phyloP scores from a whole-genome alignment of 768 basidiomycete genomes.

The Russula sp. region DNA sequence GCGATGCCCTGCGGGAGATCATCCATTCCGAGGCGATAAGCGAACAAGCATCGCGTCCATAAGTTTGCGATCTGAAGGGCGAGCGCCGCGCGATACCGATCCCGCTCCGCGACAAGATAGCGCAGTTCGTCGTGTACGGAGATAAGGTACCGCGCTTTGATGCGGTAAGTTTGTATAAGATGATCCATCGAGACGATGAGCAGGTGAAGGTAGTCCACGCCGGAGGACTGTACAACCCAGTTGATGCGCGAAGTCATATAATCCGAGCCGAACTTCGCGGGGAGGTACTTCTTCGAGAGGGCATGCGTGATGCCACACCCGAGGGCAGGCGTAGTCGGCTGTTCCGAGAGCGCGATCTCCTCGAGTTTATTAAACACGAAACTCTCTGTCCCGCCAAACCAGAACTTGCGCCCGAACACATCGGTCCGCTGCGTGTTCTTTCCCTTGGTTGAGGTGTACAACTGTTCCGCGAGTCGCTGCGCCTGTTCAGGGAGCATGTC shows the following conservation, averaged over 20 bases:
- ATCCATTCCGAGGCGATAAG: constrained; percentile 91
- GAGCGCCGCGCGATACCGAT: constrained; percentile 85
- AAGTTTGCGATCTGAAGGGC: constrained; percentile 94
- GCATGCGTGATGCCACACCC: constrained; percentile 94
- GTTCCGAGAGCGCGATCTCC: constrained; percentile 83
- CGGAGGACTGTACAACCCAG: constrained; percentile 99
- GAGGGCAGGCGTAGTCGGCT: constrained; percentile 87
- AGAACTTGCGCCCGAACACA: constrained; percentile 80
- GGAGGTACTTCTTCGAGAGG: constrained; percentile 85
- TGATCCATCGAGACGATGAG: constrained; percentile 94
- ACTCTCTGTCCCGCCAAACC: constrained; percentile 96
- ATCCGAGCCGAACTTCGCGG: constrained; percentile 74
- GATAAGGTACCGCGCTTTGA: constrained; percentile 88
- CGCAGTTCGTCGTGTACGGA: constrained; percentile 98
- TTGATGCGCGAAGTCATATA: constrained; percentile 97
- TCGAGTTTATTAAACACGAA: constrained; percentile 98
- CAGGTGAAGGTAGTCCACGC: constrained; percentile 96
- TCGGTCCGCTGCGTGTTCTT: constrained; percentile 74
- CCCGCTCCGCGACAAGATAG: constrained; percentile 85
- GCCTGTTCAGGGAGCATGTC: constrained; percentile 76
- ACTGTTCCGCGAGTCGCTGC: constrained; percentile 71
- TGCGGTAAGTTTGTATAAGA: constrained; percentile 74
- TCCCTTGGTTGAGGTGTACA: constrained; percentile 94
- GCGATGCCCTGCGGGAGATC: constrained; percentile 94
- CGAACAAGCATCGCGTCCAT: constrained; percentile 91